A percentile compares a stretch with the other conserved stretches of the same genome.
phyloP scores from a whole-genome alignment of 202 grass and related monocot genomes.

The Carex arenaria region DNA sequence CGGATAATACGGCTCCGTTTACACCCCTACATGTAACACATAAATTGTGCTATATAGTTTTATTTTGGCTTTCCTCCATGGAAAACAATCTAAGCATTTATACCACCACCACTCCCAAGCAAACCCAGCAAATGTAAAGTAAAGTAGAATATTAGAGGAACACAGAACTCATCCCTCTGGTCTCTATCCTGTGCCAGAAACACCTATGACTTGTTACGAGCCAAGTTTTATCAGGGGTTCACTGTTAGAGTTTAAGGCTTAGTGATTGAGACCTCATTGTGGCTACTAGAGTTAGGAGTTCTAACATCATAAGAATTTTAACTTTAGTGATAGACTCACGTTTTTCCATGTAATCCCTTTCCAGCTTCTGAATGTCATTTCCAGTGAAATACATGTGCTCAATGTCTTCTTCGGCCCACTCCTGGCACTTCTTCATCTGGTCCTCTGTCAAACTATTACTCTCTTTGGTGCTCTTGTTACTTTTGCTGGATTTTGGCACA shows the following conservation, averaged over 20 bases:
- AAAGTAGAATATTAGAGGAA: neutral
- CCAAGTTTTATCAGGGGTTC: neutral
- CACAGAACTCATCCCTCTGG: neutral
- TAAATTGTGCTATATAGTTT: neutral
- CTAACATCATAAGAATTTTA: neutral
- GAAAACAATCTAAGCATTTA: neutral
- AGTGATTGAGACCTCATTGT: neutral
- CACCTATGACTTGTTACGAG: neutral
- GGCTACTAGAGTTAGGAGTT: neutral
- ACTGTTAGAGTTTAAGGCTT: neutral
- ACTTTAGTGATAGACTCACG: neutral
- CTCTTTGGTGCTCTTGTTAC: neutral
- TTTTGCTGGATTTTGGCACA: neutral
- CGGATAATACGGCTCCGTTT: no score
- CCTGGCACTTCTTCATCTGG: neutral
- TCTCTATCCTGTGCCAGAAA: neutral
- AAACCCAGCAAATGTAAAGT: neutral
- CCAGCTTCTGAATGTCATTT: conserved; percentile 13
- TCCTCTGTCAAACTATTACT: neutral
- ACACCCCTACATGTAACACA: neutral
- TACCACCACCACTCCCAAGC: no score
- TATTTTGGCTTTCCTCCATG: neutral
- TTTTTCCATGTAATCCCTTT: conserved; percentile 15
- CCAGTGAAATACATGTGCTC: conserved; percentile 10
- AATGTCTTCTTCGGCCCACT: conserved; percentile 12